These are phyloP conservation scores for Coprinopsis strossmayeri DNA, from an alignment of 768 basidiomycete species.

Conservation along the genomic window DNA sequence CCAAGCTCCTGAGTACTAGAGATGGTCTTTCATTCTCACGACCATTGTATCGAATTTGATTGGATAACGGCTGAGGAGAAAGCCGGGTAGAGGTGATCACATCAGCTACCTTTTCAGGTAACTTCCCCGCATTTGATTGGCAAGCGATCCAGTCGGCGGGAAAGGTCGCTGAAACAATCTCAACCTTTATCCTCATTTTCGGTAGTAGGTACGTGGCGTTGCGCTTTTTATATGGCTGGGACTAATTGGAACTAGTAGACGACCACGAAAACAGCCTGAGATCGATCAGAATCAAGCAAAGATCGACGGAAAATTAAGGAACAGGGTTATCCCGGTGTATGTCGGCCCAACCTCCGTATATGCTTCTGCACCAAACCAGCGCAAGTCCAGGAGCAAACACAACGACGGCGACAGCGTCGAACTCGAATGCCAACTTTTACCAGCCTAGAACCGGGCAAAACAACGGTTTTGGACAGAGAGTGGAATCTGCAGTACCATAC, in stretches of 20 bases:
- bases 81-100: neutral
- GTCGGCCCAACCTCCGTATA: constrained; percentile 3
- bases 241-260: neutral
- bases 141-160: neutral
- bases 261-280: neutral
- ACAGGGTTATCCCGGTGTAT: constrained; percentile 5
- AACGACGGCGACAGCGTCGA: neutral
- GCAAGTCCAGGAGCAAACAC: neutral
- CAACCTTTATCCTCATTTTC: neutral
- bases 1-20: no score
- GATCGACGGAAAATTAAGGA: neutral
- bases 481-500: neutral
- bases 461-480: neutral
- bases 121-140: neutral
- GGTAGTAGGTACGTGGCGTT: neutral
- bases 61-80: neutral
- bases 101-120: neutral
- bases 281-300: neutral
- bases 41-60: neutral
- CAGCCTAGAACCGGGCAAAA: neutral
- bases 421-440: neutral
- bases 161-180: neutral
- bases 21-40: no score
- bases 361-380: constrained; percentile 1
- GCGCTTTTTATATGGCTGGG: neutral